Conservation (phyloP, 768 basidiomycete genomes). For the Naganishia kalamii region DNA sequence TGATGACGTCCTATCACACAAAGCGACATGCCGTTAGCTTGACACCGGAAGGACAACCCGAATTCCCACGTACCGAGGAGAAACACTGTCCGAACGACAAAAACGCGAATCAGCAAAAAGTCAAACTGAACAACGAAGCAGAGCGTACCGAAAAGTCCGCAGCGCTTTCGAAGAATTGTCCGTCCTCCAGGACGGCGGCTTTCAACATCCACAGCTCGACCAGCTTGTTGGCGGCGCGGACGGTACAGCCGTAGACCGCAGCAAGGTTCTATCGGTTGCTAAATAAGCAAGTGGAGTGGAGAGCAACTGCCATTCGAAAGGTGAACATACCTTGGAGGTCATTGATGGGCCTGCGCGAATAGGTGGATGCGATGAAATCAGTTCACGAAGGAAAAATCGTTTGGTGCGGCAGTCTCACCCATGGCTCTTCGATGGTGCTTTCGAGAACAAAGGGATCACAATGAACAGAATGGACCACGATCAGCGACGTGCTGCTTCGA, state of each 20-base stretch:
- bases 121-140: constrained; percentile 29
- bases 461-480: neutral
- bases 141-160: neutral
- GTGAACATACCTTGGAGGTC: constrained; percentile 26
- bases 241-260: constrained; percentile 28
- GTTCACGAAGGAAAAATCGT: too few relatives aligned
- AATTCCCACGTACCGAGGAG: neutral
- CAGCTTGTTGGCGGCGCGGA: constrained; percentile 23
- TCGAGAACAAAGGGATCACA: neutral
- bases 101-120: too few relatives aligned
- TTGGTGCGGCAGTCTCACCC: too few relatives aligned
- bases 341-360: too few relatives aligned
- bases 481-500: too few relatives aligned
- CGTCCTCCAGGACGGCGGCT: neutral
- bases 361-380: too few relatives aligned
- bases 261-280: constrained; percentile 26
- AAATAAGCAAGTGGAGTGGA: neutral
- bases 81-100: neutral
- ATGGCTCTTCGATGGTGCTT: constrained; percentile 36
- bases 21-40: too few relatives aligned
- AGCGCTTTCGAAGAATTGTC: constrained; percentile 1
- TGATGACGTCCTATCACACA: constrained; percentile 39
- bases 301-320: too few relatives aligned
- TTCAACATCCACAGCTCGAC: constrained; percentile 30
- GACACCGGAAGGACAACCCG: too few relatives aligned